Evolutionary conservation across 345 rosid species (phyloP).

Genomic region (Ailanthus altissimus): DNA sequence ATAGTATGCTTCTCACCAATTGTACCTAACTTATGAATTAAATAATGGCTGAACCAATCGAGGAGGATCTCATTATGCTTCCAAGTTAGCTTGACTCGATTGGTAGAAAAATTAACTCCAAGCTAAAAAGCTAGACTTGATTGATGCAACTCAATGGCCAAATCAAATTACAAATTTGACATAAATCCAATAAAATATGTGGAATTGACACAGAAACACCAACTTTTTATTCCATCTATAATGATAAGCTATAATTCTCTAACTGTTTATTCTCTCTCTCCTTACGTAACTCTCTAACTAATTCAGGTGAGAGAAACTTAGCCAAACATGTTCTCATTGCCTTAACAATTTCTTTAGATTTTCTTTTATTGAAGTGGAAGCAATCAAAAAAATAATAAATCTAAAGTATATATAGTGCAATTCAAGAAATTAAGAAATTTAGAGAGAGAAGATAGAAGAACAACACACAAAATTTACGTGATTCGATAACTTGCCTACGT

Average conservation of each 20-base stretch:
- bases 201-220: conserved; percentile 13
- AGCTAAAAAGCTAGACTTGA: conserved; percentile 14
- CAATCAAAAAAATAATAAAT: too few relatives aligned
- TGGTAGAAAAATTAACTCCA: not conserved
- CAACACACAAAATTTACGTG: too few relatives aligned
- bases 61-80: not conserved
- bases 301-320: not conserved
- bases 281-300: not conserved
- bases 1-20: conserved; percentile 37
- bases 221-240: not conserved
- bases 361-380: too few relatives aligned
- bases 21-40: conserved; percentile 27
- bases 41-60: conserved; percentile 5
- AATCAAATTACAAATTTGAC: not conserved
- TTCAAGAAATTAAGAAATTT: too few relatives aligned
- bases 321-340: not conserved
- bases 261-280: too few relatives aligned
- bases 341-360: not conserved
- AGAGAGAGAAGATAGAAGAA: too few relatives aligned
- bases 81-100: conserved; percentile 14
- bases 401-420: too few relatives aligned
- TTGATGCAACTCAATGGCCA: conserved; percentile 21
- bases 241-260: not conserved
- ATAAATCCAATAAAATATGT: too few relatives aligned
- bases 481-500: too few relatives aligned